Base-by-base conservation (phyloP, 805 yeast genomes). In the Saturnispora quitensis region DNA sequence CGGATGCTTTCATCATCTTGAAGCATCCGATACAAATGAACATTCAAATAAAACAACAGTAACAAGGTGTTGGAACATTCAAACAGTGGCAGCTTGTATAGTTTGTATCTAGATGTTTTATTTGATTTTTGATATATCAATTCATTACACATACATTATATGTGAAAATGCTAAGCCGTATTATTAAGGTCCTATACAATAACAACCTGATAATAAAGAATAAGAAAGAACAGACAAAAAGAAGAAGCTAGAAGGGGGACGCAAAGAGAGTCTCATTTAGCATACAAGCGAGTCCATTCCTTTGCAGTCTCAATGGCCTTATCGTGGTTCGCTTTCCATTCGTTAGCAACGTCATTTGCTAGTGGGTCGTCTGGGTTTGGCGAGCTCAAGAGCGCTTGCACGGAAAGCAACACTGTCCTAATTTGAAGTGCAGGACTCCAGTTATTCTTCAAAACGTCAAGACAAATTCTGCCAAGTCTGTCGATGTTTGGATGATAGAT, bases 381-480 rank as follows among this genome's bases (percentile, higher is more conserved):
- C 5, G 96, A 89, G 2, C 96, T 96, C 49, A 93, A 71, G 52
- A 93, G 72, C 0, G 98, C 97, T 69, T 93, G 99, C 53, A 93
- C 85, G 9, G 96, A 87, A 52, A 93, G 73, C 55, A 93, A 72
- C 24, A 93, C 85, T 8, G 98, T 93, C 68, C 98, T 78, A 57
- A 93, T 93, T 67, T 93, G 98, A 54, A 91, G 74, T 0, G 99
- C 99, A 4, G 99, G 98, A 9, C 96, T 86, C 99, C 99, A 93
- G 70, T 91, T 90, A 60, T 87, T 78, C 70, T 91, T 93, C 65
- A 93, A 75, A 42, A 93, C 97, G 66, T 93, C 98, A 48, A 93
- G 76, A 70, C 99, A 93, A 61, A 93, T 91, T 57, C 99, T 77
- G 8, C 99, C 99, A 57, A 93, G 74, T 65, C 93, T 80, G 65